phyloP scores from a whole-genome alignment of 2,329 filamentous ascomycete species.

The Alternaria alternata region DNA sequence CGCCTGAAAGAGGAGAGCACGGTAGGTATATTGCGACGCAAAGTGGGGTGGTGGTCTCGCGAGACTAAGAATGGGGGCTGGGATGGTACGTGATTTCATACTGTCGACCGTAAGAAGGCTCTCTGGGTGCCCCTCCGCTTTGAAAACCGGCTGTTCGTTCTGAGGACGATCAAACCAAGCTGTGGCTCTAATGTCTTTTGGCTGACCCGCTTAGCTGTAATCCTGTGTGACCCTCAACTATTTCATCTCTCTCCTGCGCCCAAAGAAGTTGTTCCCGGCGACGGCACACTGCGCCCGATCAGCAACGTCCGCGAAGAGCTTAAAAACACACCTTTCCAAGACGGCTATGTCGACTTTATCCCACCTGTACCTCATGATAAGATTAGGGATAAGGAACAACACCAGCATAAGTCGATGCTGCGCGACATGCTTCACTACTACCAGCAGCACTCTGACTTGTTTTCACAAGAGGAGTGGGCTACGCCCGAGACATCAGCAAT shows the following conservation, averaged over 20 bases:
- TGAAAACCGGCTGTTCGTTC: no score
- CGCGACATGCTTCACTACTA: slow-evolving; percentile 41
- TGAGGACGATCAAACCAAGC: background rate
- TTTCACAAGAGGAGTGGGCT: slow-evolving; percentile 30
- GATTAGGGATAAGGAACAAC: slow-evolving; percentile 1
- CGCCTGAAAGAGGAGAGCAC: slow-evolving; percentile 34
- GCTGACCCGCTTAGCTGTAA: slow-evolving; percentile 32
- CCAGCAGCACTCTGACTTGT: slow-evolving; percentile 27
- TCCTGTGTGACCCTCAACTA: slow-evolving; percentile 46
- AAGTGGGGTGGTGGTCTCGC: slow-evolving; percentile 43
- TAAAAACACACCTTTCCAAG: slow-evolving; percentile 38
- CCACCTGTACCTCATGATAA: slow-evolving; percentile 19
- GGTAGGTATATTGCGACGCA: slow-evolving; percentile 41
- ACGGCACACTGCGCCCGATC: slow-evolving; percentile 8
- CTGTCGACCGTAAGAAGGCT: background rate
- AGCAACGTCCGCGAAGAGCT: slow-evolving; percentile 9
- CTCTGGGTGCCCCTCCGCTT: background rate
- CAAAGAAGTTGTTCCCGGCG: slow-evolving; percentile 18
- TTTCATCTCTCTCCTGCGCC: slow-evolving; percentile 20
- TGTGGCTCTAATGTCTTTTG: rapidly evolving
- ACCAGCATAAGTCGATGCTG: slow-evolving; percentile 42
- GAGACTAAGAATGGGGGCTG: slow-evolving; percentile 33
- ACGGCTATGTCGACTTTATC: slow-evolving; percentile 43
- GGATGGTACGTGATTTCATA: slow-evolving; percentile 37
- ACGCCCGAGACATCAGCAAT: slow-evolving; percentile 33